Evolutionary conservation across 2,329 filamentous ascomycete genomes (phyloP), one percentile per base, ranked within the genome.

Genomic region (Trichoderma breve): DNA sequence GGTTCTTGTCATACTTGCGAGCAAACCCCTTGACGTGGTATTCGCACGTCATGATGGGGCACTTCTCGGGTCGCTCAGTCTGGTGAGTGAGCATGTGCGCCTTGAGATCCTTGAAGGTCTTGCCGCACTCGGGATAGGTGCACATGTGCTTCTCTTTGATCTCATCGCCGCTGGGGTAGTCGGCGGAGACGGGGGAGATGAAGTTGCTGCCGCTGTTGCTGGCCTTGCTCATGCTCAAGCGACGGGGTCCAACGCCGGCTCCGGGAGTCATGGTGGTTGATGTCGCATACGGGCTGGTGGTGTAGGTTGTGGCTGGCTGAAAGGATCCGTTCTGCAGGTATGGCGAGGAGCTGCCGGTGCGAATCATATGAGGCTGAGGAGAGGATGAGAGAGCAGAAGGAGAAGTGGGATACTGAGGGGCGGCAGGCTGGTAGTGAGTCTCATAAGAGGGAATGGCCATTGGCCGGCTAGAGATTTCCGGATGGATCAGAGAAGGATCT

Each of bases 81-180:
- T 96, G 93, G 81, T 98, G 95, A 0, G 95, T 98, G 80, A 97
- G 88, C 92, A 97, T 95, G 82, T 98, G 95, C 9, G 95, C 94
- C 82, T 95, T 95, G 74, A 97, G 84, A 78, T 97, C 94, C 83
- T 97, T 97, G 87, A 97, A 97, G 72, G 91, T 87, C 77, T 92
- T 91, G 74, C 94, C 93, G 77, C 94, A 97, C 72, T 95, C 93
- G 7, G 92, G 90, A 78, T 94, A 91, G 1, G 93, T 92, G 84
- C 94, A 97, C 73, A 92, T 87, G 76, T 88, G 87, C 82, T 89
- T 89, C 79, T 93, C 91, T 78, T 92, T 91, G 73, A 84, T 81
- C 78, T 92, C 90, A 70, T 89, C 84, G 71, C 86, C 87, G 79
- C 88, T 91, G 76, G 87, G 86, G 83, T 79, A 87, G 80, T 88